Evolutionary conservation across 1,284 basidiomycete species (phyloP), one percentile per base, ranked within the genome.

Genomic region (Agaricales sp.): DNA sequence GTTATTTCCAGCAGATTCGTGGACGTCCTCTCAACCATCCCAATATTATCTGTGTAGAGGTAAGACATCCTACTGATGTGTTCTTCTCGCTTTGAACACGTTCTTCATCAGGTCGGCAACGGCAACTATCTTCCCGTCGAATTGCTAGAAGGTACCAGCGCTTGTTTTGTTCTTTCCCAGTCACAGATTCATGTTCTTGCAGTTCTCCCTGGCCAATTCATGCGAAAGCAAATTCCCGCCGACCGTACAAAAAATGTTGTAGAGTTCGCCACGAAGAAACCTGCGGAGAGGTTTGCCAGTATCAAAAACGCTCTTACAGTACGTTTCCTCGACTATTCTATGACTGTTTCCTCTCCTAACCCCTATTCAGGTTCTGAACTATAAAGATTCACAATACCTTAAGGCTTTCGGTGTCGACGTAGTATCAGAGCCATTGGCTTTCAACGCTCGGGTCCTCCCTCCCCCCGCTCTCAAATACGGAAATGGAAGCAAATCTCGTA

Each of bases 311-410:
- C 75, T 0, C 61, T 77, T 23, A 60, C 63, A 47, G 77, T 78
- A 53, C 16, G 57, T 56, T 47, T 51, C 6, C 6, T 30, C 14
- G 6, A 30, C 14, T 30, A 6, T 30, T 30, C 26, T 30, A 30
- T 30, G 26, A 6, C 6, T 30, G 26, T 14, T 6, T 14, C 6
- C 14, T 6, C 26, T 30, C 14, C 6, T 30, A 6, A 30, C 14
- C 14, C 26, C 6, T 30, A 6, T 21, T 45, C 52, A 84, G 82
- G 75, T 82, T 23, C 68, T 88, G 45, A 67, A 72, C 22, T 87
- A 86, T 55, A 79, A 80, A 1, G 75, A 82, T 61, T 87, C 84
- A 0, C 77, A 85, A 62, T 88, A 87, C 55, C 74, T 88, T 22
- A 69, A 74, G 46, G 69, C 79, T 58, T 87, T 86, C 52, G 82